phyloP scores from a whole-genome alignment of 176 grass and related monocot genomes.

The Leersia perrieri region DNA sequence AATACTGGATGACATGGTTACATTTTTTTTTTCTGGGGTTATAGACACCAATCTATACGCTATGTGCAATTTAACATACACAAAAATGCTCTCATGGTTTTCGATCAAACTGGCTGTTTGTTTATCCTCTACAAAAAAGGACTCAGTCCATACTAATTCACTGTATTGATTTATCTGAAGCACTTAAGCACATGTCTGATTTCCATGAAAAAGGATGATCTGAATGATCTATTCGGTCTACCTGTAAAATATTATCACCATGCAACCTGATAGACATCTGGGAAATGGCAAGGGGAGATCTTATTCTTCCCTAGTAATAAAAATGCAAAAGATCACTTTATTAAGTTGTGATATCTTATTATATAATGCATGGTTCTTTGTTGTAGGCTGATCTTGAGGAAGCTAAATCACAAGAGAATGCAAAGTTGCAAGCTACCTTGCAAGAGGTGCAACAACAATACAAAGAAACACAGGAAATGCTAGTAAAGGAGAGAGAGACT shows the following conservation, averaged over 20 bases:
- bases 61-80: not conserved
- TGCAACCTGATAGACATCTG: not conserved
- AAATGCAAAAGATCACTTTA: not conserved
- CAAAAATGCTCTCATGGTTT: not conserved
- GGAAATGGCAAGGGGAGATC: not conserved
- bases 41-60: not conserved
- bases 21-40: not conserved
- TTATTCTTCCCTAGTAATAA: slow-evolving; percentile 14
- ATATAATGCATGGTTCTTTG: slow-evolving; percentile 19
- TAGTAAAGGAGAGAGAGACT: slow-evolving; percentile 72
- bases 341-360: not conserved
- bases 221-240: not conserved
- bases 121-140: slow-evolving; percentile 5
- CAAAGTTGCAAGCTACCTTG: slow-evolving; percentile 83
- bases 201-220: not conserved
- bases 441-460: slow-evolving; percentile 79
- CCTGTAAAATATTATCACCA: not conserved
- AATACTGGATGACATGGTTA: not conserved
- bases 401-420: slow-evolving; percentile 85
- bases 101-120: not conserved
- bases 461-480: slow-evolving; percentile 75
- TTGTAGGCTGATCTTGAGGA: slow-evolving; percentile 88
- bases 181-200: not conserved
- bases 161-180: not conserved
- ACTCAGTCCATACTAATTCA: not conserved